phyloP scores from a whole-genome alignment of 164 flowering plant genomes.

The Kalanchoe fedtschenkoi region DNA sequence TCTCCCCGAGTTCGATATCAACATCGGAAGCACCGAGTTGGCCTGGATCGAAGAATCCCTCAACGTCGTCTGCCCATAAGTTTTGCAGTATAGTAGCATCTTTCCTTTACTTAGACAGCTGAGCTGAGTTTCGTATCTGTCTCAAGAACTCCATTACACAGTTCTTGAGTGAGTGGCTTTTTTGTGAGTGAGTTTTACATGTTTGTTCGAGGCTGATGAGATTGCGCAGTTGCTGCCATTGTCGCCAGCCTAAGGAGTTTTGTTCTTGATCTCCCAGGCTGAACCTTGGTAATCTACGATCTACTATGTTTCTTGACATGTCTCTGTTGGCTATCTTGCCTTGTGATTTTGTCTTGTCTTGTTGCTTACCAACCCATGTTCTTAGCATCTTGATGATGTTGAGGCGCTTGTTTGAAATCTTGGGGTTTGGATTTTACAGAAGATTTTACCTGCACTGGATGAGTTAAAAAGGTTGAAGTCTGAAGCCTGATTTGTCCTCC shows the following conservation, averaged over 20 bases:
- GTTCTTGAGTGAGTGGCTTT: neutral
- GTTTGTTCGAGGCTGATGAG: neutral
- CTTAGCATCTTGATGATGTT: neutral
- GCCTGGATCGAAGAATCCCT: slow-evolving; percentile 49
- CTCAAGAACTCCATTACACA: neutral
- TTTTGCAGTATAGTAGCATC: slow-evolving; percentile 46
- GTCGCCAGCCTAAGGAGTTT: neutral
- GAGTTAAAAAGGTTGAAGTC: neutral
- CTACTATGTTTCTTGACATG: neutral
- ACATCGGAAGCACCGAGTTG: slow-evolving; percentile 22
- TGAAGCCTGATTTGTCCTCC: neutral
- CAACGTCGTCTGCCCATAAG: slow-evolving; percentile 50
- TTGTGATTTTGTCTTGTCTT: neutral
- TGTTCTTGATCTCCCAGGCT: neutral
- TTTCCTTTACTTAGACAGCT: neutral
- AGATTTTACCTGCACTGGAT: neutral
- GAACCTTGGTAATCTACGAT: neutral
- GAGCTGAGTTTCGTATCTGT: neutral
- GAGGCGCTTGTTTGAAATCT: neutral
- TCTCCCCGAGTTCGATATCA: slow-evolving; percentile 12
- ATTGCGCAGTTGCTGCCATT: neutral
- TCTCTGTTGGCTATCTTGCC: neutral
- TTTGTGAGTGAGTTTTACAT: neutral
- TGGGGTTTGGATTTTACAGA: neutral
- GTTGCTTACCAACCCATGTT: neutral